Evolutionary conservation across 345 rosid species (phyloP), one percentile per base, ranked within the genome.

Genomic region (Hibiscus mutabilis): DNA sequence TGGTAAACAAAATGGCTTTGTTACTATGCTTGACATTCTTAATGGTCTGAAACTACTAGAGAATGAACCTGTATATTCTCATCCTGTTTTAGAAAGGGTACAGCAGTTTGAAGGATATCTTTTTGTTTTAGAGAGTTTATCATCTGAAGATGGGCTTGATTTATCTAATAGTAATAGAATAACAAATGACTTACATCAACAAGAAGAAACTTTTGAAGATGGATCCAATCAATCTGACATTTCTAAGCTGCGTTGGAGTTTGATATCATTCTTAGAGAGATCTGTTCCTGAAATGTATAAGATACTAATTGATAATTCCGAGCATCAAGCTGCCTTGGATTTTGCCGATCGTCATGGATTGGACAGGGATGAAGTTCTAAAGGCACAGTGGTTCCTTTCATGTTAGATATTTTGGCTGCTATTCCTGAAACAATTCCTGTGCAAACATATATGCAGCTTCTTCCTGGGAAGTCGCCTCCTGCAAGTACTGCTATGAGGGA

Each of bases 351-450:
- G 66, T 76, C 88, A 90, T 85, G 89, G 93, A 42, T 75, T 95
- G 84, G 93, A 92, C 73, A 84, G 78, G 79, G 96, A 95, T 75
- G 92, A 84, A 80, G 89, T 90, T 75, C 75, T 87, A 22, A 92
- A 92, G 78, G 81, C 93, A 66, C 91, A 81, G 78, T 95, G 61
- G 79, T 84, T 83, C 78, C 89, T 52, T 87, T 75, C 70, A 77
- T 84, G 77, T 79, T 95, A 84, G 76, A 86, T 82, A 78, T 92
- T 75, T 79, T 92, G 82, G 79, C 92, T 66, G 86, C 97, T 72
- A 78, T 95, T 84, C 96, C 99, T 27, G 99, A 95, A 84, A 92
- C 99, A 60, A 79, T 90, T 77, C 89, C 90, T 6, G 91, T 89
- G 73, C 92, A 90, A 79, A 84, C 96, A 57, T 95, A 90, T 78